Percentiles rank a stretch among this genome's conserved stretches.
Conservation (phyloP, 106 monocot species). For the Dioscorea alata region DNA sequence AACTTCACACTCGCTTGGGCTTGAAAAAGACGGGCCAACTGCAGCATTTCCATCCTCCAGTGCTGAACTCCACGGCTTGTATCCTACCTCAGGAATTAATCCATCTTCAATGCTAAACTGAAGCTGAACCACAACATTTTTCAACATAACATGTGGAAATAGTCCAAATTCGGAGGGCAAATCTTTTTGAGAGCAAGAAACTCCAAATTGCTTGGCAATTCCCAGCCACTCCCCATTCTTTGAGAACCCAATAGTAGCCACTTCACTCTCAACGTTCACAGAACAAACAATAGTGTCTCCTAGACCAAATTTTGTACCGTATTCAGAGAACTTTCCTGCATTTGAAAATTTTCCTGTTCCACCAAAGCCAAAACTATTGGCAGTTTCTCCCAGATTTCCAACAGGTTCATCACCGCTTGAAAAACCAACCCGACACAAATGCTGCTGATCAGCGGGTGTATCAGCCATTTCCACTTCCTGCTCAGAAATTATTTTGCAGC, state of each 20-base stretch:
- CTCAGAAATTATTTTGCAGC: conserved; percentile 58
- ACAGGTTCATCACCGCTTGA: conserved; percentile 54
- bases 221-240: conserved; percentile 63
- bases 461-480: conserved; percentile 53
- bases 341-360: conserved; percentile 72
- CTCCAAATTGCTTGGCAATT: conserved; percentile 36
- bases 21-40: conserved; percentile 39
- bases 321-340: conserved; percentile 33
- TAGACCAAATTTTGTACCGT: conserved; percentile 56
- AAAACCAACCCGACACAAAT: conserved; percentile 60
- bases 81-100: conserved; percentile 37
- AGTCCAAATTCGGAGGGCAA: conserved; percentile 45
- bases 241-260: conserved; percentile 54
- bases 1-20: conserved; percentile 38
- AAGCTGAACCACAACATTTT: conserved; percentile 66
- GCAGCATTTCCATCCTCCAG: conserved; percentile 45
- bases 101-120: conserved; percentile 57
- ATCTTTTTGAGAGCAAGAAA: conserved; percentile 13
- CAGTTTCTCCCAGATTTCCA: conserved; percentile 59
- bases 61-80: conserved; percentile 61
- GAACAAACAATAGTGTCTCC: conserved; percentile 56
- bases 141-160: conserved; percentile 70
- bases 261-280: conserved; percentile 47
- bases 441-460: conserved; percentile 46
- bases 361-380: conserved; percentile 57